A percentile compares a stretch with the other conserved stretches of the same genome.
These are phyloP conservation scores for Parastagonospora avenae DNA, from an alignment of 2,329 filamentous ascomycete genomes.

Conservation along the genomic window DNA sequence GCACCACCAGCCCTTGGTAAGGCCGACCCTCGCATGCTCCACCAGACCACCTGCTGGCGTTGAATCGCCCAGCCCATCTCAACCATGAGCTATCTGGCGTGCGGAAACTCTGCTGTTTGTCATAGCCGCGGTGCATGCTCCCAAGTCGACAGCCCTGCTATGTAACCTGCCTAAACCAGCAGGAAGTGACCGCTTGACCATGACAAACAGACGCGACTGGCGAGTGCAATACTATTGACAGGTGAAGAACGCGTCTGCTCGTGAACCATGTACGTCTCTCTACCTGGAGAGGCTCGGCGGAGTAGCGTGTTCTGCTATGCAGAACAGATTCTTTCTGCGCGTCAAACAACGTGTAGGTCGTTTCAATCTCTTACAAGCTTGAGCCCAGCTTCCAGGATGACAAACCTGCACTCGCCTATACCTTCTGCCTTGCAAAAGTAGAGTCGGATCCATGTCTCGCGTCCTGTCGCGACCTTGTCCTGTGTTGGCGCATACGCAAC, in stretches of 20 bases:
- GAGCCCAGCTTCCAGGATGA: too few species aligned
- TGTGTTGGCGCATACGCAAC: not conserved
- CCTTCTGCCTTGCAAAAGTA: too few species aligned
- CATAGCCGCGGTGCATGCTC: constrained; percentile 7
- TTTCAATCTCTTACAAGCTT: too few species aligned
- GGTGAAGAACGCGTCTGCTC: not conserved
- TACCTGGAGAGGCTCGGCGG: constrained; percentile 37
- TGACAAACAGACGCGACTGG: constrained; percentile 18
- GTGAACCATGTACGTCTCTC: not conserved
- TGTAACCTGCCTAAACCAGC: constrained; percentile 33
- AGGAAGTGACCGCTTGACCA: constrained; percentile 6
- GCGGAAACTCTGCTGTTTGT: constrained; percentile 22
- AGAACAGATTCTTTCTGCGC: not conserved
- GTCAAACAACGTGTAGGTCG: too few species aligned
- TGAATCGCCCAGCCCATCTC: constrained; percentile 21
- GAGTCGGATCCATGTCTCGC: too few species aligned
- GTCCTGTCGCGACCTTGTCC: too few species aligned
- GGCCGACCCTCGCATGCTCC: constrained; percentile 23
- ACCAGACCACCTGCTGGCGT: constrained; percentile 19
- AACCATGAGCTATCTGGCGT: constrained; percentile 20
- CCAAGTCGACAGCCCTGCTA: constrained; percentile 9
- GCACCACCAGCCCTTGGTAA: constrained; percentile 12
- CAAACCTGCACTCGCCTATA: too few species aligned
- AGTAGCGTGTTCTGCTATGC: not conserved
- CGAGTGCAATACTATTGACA: constrained; percentile 8